phyloP scores from a whole-genome alignment of 148 eudicot genomes.

The Diospyros kaki region DNA sequence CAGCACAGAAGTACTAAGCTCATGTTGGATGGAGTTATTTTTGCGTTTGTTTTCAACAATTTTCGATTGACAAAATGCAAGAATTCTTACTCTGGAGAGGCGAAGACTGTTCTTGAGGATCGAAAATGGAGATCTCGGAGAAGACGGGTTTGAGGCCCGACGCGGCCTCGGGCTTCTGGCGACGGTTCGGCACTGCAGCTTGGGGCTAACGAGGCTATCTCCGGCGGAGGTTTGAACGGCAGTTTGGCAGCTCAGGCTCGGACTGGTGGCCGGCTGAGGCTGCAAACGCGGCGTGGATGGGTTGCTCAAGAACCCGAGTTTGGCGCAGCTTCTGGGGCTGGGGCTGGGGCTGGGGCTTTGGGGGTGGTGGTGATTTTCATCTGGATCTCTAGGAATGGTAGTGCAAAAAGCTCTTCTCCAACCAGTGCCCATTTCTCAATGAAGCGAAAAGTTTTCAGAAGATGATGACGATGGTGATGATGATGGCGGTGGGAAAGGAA shows the following conservation, averaged over 20 bases:
- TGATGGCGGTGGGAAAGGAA: neutral
- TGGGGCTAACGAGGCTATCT: constrained; percentile 25
- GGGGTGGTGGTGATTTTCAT: constrained; percentile 2
- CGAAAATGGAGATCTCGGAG: constrained; percentile 84
- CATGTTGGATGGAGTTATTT: too few relatives aligned
- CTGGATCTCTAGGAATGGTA: constrained; percentile 52
- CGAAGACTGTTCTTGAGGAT: constrained; percentile 68
- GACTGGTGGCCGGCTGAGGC: constrained; percentile 10
- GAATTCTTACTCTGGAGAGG: constrained; percentile 47
- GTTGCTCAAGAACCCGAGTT: constrained; percentile 50
- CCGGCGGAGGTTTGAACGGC: constrained; percentile 1
- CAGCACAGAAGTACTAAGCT: too few relatives aligned
- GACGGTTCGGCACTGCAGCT: constrained; percentile 34
- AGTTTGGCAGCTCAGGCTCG: constrained; percentile 40
- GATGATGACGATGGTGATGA: neutral
- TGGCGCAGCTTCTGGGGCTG: constrained; percentile 29
- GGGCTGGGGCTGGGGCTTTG: constrained; percentile 23
- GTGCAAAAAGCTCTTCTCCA: constrained; percentile 96
- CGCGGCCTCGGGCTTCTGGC: constrained; percentile 19
- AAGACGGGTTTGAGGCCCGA: constrained; percentile 42
- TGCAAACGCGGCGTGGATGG: constrained; percentile 57
- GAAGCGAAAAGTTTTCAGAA: neutral
- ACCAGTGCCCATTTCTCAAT: constrained; percentile 61
- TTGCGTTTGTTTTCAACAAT: too few relatives aligned
- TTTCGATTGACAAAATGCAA: too few relatives aligned